Evolutionary conservation across 2,329 filamentous ascomycete genomes (phyloP).

Genomic region (Hymenoscyphus infarciens): DNA sequence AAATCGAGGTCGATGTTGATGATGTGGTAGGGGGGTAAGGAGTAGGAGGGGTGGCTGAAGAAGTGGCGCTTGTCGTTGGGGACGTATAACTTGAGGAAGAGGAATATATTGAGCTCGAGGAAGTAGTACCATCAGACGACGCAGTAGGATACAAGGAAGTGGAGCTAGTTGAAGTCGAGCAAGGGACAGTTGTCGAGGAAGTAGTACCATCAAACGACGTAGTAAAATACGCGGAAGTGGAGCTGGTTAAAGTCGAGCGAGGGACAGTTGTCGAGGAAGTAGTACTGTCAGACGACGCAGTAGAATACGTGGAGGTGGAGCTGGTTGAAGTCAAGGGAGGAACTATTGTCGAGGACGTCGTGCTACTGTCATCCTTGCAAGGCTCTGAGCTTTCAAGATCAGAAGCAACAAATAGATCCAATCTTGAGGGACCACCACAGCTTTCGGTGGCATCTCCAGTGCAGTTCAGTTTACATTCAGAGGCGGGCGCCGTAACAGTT

Average conservation of each 20-base stretch:
- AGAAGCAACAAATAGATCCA: constrained; percentile 43
- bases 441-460: constrained; percentile 34
- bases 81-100: constrained; percentile 5
- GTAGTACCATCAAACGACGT: constrained; percentile 2
- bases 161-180: constrained; percentile 25
- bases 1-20: constrained; percentile 11
- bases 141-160: neutral
- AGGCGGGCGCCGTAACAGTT: constrained; percentile 23
- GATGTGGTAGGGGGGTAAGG: constrained; percentile 11
- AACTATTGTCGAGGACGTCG: constrained; percentile 2
- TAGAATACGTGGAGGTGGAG: constrained; percentile 7
- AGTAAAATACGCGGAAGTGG: constrained; percentile 2
- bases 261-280: constrained; percentile 13
- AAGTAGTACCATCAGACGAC: constrained; percentile 5
- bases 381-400: constrained; percentile 50
- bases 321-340: constrained; percentile 18
- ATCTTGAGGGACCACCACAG: constrained; percentile 36
- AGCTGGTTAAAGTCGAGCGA: constrained; percentile 20
- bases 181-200: too few species aligned
- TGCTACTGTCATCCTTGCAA: constrained; percentile 34
- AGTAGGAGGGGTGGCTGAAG: constrained; percentile 12
- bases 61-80: constrained; percentile 1
- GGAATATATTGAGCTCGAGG: constrained; percentile 9
- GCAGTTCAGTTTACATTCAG: constrained; percentile 36
- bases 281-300: neutral